phyloP scores from a whole-genome alignment of 495 filamentous ascomycete species.

The Trichodelitschia bisporula region DNA sequence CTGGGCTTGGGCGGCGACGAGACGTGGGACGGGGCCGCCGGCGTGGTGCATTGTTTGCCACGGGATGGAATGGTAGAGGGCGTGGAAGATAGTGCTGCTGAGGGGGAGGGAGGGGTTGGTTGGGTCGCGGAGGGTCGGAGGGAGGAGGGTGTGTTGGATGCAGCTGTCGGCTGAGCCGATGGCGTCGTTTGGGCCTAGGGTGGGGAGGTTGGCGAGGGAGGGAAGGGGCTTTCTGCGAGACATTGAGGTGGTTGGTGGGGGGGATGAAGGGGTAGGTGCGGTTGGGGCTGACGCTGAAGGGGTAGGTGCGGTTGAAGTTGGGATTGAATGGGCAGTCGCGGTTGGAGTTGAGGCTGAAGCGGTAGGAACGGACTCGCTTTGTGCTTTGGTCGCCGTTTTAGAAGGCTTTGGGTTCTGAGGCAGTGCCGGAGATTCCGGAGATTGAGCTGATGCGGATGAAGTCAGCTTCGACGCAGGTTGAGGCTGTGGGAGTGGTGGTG shows the following conservation, averaged over 20 bases:
- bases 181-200: conserved; percentile 17
- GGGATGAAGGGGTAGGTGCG: too few relatives aligned
- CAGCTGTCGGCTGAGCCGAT: conserved; percentile 62
- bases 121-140: conserved; percentile 11
- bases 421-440: too few relatives aligned
- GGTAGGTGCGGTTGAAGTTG: too few relatives aligned
- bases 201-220: conserved; percentile 11
- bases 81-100: conserved; percentile 35
- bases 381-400: too few relatives aligned
- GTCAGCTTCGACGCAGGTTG: too few relatives aligned
- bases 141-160: conserved; percentile 45
- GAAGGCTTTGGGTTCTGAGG: too few relatives aligned
- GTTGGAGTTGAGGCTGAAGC: too few relatives aligned
- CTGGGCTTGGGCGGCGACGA: conserved; percentile 76
- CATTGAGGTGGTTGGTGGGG: too few relatives aligned
- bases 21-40: conserved; percentile 72
- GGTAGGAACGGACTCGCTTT: too few relatives aligned
- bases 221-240: conserved; percentile 5
- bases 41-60: conserved; percentile 90
- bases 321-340: too few relatives aligned
- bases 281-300: too few relatives aligned
- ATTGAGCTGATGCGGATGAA: too few relatives aligned
- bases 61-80: conserved; percentile 44
- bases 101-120: conserved; percentile 5
- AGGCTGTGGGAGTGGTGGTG: neutral